Evolutionary conservation across 2,329 filamentous ascomycete species (phyloP).

Genomic region (Fusarium luffae): DNA sequence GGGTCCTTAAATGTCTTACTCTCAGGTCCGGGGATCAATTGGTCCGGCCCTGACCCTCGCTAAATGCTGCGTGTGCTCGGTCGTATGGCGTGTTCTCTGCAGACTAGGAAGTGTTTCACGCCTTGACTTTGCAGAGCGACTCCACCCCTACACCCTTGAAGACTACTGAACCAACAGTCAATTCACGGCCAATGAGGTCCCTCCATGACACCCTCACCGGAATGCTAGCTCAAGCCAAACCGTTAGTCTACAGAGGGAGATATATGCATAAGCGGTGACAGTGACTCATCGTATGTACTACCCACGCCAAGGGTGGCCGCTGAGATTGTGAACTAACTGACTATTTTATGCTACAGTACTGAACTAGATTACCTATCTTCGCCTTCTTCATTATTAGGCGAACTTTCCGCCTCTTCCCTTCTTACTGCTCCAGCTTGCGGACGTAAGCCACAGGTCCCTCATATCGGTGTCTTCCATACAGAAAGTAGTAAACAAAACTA

Average conservation of each 20-base stretch:
- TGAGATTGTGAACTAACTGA: not conserved
- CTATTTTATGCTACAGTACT: fast-evolving
- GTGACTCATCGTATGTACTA: not conserved
- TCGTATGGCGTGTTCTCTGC: not conserved
- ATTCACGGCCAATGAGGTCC: fast-evolving
- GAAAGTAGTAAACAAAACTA: constrained; percentile 28
- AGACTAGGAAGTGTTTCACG: not conserved
- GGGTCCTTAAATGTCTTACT: not conserved
- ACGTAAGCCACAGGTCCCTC: constrained; percentile 37
- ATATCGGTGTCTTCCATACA: constrained; percentile 29
- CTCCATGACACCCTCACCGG: not conserved
- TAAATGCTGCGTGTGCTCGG: not conserved
- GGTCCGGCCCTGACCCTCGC: not conserved
- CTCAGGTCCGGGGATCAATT: fast-evolving
- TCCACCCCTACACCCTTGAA: not conserved
- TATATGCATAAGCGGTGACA: not conserved
- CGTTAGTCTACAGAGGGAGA: fast-evolving
- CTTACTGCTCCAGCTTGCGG: constrained; percentile 21
- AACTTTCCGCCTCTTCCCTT: too few relatives aligned
- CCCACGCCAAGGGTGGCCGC: not conserved
- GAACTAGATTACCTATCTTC: not conserved
- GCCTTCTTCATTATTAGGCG: too few relatives aligned
- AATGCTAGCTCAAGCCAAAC: not conserved
- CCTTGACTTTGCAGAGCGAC: not conserved
- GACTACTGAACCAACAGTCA: not conserved